Percentiles rank a stretch among this genome's conserved stretches.
These are phyloP conservation scores for Colletotrichum sp. DNA, from an alignment of 2,329 filamentous ascomycete genomes.

Conservation along the genomic window DNA sequence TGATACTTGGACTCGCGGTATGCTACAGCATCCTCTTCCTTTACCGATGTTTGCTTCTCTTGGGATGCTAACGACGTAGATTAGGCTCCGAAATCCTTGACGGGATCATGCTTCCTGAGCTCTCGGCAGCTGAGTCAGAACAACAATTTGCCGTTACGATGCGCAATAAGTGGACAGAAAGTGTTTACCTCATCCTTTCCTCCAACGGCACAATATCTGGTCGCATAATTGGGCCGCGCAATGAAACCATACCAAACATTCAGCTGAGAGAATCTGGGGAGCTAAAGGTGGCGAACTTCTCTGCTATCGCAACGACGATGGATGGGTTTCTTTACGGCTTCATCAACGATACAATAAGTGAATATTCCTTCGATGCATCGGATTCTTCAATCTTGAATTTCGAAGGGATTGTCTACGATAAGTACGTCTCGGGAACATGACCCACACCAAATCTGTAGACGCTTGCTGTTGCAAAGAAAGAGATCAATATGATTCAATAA, in stretches of 20 bases:
- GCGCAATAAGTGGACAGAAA: background rate
- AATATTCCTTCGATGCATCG: background rate
- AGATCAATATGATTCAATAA: background rate
- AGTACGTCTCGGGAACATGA: background rate
- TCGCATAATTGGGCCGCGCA: background rate
- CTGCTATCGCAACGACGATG: background rate
- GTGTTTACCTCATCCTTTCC: background rate
- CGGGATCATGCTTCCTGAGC: background rate
- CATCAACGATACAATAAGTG: background rate
- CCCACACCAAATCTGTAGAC: background rate
- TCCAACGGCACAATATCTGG: background rate
- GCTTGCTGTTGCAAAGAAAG: background rate
- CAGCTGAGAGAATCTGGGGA: background rate
- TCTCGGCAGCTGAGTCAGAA: background rate
- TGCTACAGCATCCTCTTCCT: background rate
- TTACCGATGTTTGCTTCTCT: background rate
- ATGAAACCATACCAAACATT: background rate
- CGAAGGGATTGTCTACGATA: background rate
- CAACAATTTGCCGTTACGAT: background rate
- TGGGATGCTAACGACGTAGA: background rate
- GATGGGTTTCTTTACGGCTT: background rate
- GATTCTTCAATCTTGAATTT: background rate
- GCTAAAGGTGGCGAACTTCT: background rate
- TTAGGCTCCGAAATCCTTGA: background rate
- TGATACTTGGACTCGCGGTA: background rate